Conservation (phyloP, 768 basidiomycete species). For the Kwoniella europaea region DNA sequence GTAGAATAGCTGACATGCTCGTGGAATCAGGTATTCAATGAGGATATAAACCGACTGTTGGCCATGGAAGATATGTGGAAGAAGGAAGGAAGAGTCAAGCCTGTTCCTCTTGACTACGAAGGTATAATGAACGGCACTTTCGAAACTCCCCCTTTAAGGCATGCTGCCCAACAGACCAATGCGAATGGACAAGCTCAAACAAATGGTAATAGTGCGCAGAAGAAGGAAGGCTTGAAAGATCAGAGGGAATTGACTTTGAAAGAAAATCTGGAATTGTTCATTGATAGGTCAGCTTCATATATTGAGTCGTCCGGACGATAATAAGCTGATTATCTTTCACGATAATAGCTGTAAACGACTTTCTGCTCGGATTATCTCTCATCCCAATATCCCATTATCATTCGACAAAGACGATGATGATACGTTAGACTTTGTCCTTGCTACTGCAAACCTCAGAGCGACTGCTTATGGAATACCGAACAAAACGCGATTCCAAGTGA, state of each 20-base stretch:
- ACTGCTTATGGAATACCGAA: constrained; percentile 83
- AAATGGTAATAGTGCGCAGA: constrained; percentile 14
- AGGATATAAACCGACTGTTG: constrained; percentile 84
- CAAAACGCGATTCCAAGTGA: constrained; percentile 95
- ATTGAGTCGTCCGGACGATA: too few species aligned
- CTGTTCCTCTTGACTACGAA: constrained; percentile 81
- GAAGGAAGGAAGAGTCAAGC: constrained; percentile 71
- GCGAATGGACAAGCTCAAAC: constrained; percentile 39
- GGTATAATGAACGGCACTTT: constrained; percentile 72
- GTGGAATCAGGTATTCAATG: constrained; percentile 73
- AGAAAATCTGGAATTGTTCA: constrained; percentile 82
- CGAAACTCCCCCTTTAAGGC: constrained; percentile 57
- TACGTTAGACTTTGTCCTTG: constrained; percentile 93
- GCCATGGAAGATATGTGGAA: constrained; percentile 98
- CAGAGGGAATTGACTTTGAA: constrained; percentile 75
- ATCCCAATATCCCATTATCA: constrained; percentile 61
- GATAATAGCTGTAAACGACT: constrained; percentile 74
- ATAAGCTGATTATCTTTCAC: constrained; percentile 1
- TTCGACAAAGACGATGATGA: constrained; percentile 99
- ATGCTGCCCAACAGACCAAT: constrained; percentile 21
- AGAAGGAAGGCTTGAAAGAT: constrained; percentile 69
- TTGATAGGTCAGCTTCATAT: constrained; percentile 69
- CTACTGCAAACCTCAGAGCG: constrained; percentile 89
- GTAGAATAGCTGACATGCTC: not conserved
- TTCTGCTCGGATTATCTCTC: constrained; percentile 68